Conservation (phyloP, 805 yeast species). For the Cyberlindnera sargentensis region DNA sequence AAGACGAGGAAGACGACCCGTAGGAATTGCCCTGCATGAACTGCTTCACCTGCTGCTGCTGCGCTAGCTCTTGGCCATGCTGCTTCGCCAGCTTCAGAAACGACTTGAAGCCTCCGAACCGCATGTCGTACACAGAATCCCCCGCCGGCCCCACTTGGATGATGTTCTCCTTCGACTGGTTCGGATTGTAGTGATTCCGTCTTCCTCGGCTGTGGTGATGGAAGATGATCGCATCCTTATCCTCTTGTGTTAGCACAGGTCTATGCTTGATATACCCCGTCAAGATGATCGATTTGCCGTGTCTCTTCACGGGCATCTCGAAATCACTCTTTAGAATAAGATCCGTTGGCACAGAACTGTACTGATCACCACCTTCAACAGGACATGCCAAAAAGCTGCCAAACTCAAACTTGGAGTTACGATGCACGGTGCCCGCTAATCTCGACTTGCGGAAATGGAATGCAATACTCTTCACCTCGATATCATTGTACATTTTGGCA, state of each 20-base stretch:
- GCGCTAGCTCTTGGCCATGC: conserved; percentile 11
- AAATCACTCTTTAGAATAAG: conserved; percentile 42
- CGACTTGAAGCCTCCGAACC: conserved; percentile 46
- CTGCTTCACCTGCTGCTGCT: conserved; percentile 11
- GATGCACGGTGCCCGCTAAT: conserved; percentile 48
- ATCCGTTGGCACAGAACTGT: conserved; percentile 35
- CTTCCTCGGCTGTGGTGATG: conserved; percentile 26
- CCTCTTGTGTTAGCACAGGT: conserved; percentile 58
- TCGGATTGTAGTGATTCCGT: conserved; percentile 22
- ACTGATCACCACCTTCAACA: conserved; percentile 24
- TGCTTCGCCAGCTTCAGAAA: conserved; percentile 25
- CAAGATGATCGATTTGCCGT: conserved; percentile 75
- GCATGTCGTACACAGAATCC: conserved; percentile 35
- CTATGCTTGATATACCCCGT: conserved; percentile 68
- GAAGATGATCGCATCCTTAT: conserved; percentile 52
- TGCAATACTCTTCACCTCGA: conserved; percentile 21
- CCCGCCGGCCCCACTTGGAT: conserved; percentile 44
- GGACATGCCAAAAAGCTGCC: conserved; percentile 30
- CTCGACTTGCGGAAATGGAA: conserved; percentile 48
- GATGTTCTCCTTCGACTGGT: conserved; percentile 30
- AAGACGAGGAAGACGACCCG: too few species aligned
- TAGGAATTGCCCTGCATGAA: conserved; percentile 4
- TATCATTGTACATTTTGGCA: conserved; percentile 22
- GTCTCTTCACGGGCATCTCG: conserved; percentile 47
- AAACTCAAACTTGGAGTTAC: conserved; percentile 27